A percentile compares a stretch with the other conserved stretches of the same genome.
These are phyloP conservation scores for Tylopilus vinaceipallidus DNA, from an alignment of 768 basidiomycete genomes.

Conservation along the genomic window DNA sequence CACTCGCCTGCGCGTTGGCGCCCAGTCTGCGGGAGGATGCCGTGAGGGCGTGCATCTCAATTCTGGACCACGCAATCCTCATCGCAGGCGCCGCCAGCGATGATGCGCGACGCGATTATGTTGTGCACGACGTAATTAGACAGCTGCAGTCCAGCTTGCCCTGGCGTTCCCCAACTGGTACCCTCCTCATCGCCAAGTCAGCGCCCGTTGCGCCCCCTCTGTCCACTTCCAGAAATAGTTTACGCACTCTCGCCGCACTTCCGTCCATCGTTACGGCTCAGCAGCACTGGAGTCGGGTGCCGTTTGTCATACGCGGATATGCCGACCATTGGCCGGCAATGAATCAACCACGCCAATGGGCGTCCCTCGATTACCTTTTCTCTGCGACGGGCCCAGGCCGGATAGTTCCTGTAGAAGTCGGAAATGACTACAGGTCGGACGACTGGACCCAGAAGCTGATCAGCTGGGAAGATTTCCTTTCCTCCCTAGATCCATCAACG, in stretches of 20 bases:
- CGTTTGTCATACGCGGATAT: conserved; percentile 74
- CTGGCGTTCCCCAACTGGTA: conserved; percentile 1
- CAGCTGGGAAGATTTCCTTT: conserved; percentile 73
- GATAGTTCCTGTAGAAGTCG: conserved; percentile 88
- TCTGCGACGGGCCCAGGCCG: conserved; percentile 75
- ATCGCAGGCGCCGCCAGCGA: conserved; percentile 74
- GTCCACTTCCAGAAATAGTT: conserved; percentile 19
- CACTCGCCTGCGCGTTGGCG: conserved; percentile 37
- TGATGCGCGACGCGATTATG: conserved; percentile 46
- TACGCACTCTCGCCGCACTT: conserved; percentile 43
- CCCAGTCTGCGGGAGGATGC: conserved; percentile 15
- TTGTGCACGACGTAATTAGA: conserved; percentile 62
- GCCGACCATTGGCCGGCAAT: conserved; percentile 79
- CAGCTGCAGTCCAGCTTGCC: conserved; percentile 49
- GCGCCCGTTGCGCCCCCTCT: not conserved
- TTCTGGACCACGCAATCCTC: conserved; percentile 79
- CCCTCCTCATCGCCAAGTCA: conserved; percentile 6
- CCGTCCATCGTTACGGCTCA: conserved; percentile 63
- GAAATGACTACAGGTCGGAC: conserved; percentile 73
- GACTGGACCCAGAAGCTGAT: conserved; percentile 84
- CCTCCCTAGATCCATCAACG: conserved; percentile 35
- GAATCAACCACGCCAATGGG: conserved; percentile 61
- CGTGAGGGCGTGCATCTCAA: conserved; percentile 47
- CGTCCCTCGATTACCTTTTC: conserved; percentile 64
- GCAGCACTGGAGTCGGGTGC: conserved; percentile 39